Evolutionary conservation across 768 basidiomycete genomes (phyloP), one percentile per base, ranked within the genome.

Genomic region (Kondoa subrosea): DNA sequence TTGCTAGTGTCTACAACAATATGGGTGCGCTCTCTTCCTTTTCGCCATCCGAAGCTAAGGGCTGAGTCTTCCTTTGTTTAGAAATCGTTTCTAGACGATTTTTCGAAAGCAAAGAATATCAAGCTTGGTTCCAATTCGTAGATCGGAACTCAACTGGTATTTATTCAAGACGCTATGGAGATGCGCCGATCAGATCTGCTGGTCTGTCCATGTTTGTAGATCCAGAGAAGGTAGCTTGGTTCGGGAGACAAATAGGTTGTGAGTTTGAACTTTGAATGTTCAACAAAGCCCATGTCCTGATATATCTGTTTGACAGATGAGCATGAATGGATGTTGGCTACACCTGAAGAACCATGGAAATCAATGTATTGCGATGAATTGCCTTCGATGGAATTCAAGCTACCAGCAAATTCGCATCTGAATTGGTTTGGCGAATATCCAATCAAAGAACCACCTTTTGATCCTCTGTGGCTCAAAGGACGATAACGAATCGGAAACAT

Each of bases 121-220:
- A 60, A 30, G 29, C 58, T 12, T 60, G 58, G 58, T 60, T 60
- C 58, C 4, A 30, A 14, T 60, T 4, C 8, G 58, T 60, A 12
- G 58, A 60, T 26, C 58, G n/a, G n/a, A 60, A 60, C n/a, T 60
- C 58, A 30, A 60, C 58, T 25, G 58, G 58, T 26, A 60, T 60
- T 26, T 60, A 60, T 30, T 60, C 58, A 4, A 12, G 58, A 30
- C 58, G 58, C 8, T 60, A 60, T 26, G 58, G 58, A 25, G 58
- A 60, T 30, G 58, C 58, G n/a, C 58, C 58, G 26, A 60, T 60
- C 26, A 12, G 58, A 12, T 25, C 58, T 14, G 58, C 58, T 25
- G 58, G 58, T 12, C n/a, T 60, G n/a, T 60, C 58, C 8, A 60
- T 60, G 58, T 60, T 60, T 60, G 58, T 60, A 12, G 58, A 60